Evolutionary conservation across 805 yeast species (phyloP).

Genomic region (Gaillardinia entomophila): DNA sequence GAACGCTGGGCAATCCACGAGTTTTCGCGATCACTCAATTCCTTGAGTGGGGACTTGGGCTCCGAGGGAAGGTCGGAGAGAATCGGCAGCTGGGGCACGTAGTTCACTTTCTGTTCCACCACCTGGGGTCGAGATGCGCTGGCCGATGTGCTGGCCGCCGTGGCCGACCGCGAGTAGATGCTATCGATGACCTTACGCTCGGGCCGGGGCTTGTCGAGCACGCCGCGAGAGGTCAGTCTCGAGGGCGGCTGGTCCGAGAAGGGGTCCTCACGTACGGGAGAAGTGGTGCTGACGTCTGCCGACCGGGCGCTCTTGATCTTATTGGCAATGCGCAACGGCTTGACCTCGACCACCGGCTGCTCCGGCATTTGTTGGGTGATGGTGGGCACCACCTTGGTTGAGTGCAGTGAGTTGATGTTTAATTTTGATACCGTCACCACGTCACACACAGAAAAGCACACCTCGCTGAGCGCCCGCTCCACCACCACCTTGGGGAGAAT

Average conservation of each 20-base stretch:
- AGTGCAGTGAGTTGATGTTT: slow-evolving; percentile 8
- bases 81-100: too few relatives aligned
- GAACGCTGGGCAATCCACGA: not conserved
- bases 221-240: not conserved
- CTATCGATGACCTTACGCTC: too few relatives aligned
- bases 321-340: slow-evolving; percentile 66
- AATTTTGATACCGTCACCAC: slow-evolving; percentile 50
- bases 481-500: slow-evolving; percentile 65
- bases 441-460: slow-evolving; percentile 61
- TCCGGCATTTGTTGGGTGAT: slow-evolving; percentile 6
- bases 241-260: not conserved
- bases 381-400: slow-evolving; percentile 3
- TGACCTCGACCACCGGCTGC: slow-evolving; percentile 41
- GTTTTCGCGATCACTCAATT: not conserved
- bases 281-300: not conserved
- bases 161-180: not conserved
- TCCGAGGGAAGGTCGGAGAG: not conserved
- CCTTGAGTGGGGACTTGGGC: too few relatives aligned
- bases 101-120: not conserved
- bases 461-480: slow-evolving; percentile 71
- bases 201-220: too few relatives aligned
- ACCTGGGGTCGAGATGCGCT: too few relatives aligned
- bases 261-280: not conserved
- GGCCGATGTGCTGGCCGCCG: too few relatives aligned
- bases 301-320: slow-evolving; percentile 21